A percentile compares a stretch with the other conserved stretches of the same genome.
Evolutionary conservation across 352 stramenopile species (phyloP).

Genomic region (Pythium diclinum): DNA sequence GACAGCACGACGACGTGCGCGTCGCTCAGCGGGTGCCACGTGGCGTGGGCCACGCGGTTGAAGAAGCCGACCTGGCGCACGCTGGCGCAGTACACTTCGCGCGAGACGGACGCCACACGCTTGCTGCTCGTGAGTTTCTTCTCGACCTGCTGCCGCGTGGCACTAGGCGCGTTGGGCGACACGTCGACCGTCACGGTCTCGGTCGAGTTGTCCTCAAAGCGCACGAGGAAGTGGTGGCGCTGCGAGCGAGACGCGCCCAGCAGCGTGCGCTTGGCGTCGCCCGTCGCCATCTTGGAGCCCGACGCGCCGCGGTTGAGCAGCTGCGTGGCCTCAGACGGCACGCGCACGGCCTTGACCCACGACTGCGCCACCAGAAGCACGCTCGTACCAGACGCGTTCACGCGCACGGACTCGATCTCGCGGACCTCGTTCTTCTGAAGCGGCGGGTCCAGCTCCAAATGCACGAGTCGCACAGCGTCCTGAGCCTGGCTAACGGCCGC

Average conservation of each 20-base stretch:
- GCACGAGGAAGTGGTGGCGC: slow-evolving; percentile 41
- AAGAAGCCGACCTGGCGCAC: slow-evolving; percentile 63
- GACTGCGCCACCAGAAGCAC: slow-evolving; percentile 50
- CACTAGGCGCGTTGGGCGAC: slow-evolving; percentile 23
- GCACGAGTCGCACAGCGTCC: slow-evolving; percentile 29
- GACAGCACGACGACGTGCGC: slow-evolving; percentile 69
- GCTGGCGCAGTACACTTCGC: slow-evolving; percentile 44
- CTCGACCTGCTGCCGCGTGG: slow-evolving; percentile 28
- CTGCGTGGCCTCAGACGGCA: slow-evolving; percentile 32
- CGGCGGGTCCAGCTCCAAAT: slow-evolving; percentile 60
- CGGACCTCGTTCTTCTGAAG: slow-evolving; percentile 42
- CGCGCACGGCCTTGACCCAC: slow-evolving; percentile 61
- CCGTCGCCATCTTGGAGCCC: slow-evolving; percentile 8
- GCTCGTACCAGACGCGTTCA: slow-evolving; percentile 55
- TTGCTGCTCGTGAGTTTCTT: slow-evolving; percentile 25
- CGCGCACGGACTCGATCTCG: slow-evolving; percentile 54
- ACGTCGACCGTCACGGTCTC: slow-evolving; percentile 29
- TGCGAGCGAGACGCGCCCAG: slow-evolving; percentile 8
- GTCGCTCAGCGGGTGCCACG: slow-evolving; percentile 76
- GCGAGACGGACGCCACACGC: slow-evolving; percentile 44
- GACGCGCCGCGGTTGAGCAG: slow-evolving; percentile 12
- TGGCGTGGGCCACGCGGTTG: slow-evolving; percentile 44
- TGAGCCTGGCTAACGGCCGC: background rate
- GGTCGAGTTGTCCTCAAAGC: slow-evolving; percentile 42
- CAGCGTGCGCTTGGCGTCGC: slow-evolving; percentile 16